Percentiles rank a stretch among this genome's conserved stretches.
phyloP scores from a whole-genome alignment of 2,329 filamentous ascomycete species.

The Scytalidium sp. region DNA sequence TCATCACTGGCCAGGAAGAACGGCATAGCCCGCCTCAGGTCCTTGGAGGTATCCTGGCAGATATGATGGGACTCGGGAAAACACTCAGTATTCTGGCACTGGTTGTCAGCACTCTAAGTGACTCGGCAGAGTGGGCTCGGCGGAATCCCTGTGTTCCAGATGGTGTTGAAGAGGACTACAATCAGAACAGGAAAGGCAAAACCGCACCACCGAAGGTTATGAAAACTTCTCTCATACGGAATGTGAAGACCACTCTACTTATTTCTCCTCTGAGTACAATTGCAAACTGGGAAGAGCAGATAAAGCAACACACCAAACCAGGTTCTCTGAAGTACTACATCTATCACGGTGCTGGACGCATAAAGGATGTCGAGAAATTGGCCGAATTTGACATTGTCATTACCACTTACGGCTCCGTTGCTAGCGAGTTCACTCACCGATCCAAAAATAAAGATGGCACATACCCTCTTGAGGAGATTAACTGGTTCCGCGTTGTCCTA shows the following conservation, averaged over 20 bases:
- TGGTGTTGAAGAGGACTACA: slow-evolving; percentile 27
- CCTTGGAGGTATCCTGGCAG: slow-evolving; percentile 71
- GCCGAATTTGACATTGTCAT: slow-evolving; percentile 79
- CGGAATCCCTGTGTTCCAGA: slow-evolving; percentile 39
- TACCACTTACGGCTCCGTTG: slow-evolving; percentile 87
- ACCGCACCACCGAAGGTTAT: slow-evolving; percentile 25
- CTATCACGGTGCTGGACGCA: slow-evolving; percentile 80
- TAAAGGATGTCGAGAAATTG: slow-evolving; percentile 65
- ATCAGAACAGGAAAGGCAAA: slow-evolving; percentile 20
- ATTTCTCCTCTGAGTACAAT: slow-evolving; percentile 89
- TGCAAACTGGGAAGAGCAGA: slow-evolving; percentile 92
- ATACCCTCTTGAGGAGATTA: slow-evolving; percentile 71
- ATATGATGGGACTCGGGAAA: slow-evolving; percentile 90
- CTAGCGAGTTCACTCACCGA: slow-evolving; percentile 70
- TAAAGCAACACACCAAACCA: slow-evolving; percentile 72
- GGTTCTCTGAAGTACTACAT: slow-evolving; percentile 69
- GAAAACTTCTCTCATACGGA: slow-evolving; percentile 48
- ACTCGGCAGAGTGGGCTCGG: slow-evolving; percentile 60
- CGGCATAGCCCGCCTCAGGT: slow-evolving; percentile 61
- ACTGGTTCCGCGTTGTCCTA: slow-evolving; percentile 91
- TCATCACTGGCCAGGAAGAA: slow-evolving; percentile 74
- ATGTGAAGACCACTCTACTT: slow-evolving; percentile 78
- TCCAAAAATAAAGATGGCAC: slow-evolving; percentile 56
- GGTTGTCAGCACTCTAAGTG: slow-evolving; percentile 61
- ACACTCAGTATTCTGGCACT: slow-evolving; percentile 83